A percentile compares a stretch with the other conserved stretches of the same genome.
phyloP scores from a whole-genome alignment of 208 protist species.

The Herpetomonas muscarum region DNA sequence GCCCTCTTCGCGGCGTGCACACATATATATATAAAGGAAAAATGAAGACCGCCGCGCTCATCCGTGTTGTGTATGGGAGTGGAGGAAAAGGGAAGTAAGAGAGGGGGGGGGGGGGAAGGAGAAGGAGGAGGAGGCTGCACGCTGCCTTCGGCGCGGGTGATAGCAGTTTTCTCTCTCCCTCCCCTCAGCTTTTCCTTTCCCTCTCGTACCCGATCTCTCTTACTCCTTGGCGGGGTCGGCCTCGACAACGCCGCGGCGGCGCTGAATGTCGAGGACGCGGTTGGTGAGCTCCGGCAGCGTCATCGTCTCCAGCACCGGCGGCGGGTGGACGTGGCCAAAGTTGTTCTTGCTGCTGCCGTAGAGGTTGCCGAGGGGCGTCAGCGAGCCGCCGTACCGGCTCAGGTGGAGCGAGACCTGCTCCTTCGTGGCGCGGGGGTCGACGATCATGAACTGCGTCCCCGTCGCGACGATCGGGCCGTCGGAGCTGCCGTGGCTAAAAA shows the following conservation, averaged over 20 bases:
- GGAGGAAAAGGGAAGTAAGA: not conserved
- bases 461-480: slow-evolving; percentile 63
- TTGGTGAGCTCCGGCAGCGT: slow-evolving; percentile 48
- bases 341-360: not conserved
- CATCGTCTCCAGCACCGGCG: slow-evolving; percentile 17
- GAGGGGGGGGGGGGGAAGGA: not conserved
- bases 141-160: too few species aligned
- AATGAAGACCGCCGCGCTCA: too few species aligned
- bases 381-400: slow-evolving; percentile 24
- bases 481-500: slow-evolving; percentile 78
- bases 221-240: too few species aligned
- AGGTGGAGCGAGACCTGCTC: slow-evolving; percentile 50
- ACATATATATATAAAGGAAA: too few species aligned
- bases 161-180: too few species aligned
- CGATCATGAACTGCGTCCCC: slow-evolving; percentile 57
- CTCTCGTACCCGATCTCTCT: too few species aligned
- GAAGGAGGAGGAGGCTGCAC: too few species aligned
- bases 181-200: too few species aligned
- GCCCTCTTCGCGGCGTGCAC: too few species aligned
- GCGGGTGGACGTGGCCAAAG: not conserved
- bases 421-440: slow-evolving; percentile 31
- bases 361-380: slow-evolving; percentile 21
- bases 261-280: slow-evolving; percentile 51
- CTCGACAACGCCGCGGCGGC: too few species aligned
- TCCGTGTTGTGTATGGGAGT: too few species aligned